phyloP scores from a whole-genome alignment of 306 rosid species.

The Abrus pulchellus region DNA sequence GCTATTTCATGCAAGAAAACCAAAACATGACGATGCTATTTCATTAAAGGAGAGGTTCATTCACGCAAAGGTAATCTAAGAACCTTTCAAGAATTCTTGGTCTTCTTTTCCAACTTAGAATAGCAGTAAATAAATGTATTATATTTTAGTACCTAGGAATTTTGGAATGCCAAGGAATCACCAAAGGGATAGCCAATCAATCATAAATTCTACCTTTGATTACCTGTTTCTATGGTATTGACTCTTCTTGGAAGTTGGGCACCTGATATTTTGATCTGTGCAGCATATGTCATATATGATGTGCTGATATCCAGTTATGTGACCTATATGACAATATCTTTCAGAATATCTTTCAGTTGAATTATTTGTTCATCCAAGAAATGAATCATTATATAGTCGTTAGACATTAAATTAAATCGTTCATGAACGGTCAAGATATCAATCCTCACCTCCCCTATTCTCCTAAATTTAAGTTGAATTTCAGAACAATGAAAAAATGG shows the following conservation, averaged over 20 bases:
- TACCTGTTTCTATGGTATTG: neutral
- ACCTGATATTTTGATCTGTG: neutral
- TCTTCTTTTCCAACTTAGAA: slow-evolving; percentile 6
- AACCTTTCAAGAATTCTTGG: slow-evolving; percentile 25
- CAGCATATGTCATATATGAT: slow-evolving; percentile 17
- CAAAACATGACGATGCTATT: slow-evolving; percentile 67
- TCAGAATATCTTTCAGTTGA: neutral
- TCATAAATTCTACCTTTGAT: neutral
- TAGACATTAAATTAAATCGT: neutral
- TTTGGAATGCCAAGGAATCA: slow-evolving; percentile 15
- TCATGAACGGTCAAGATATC: neutral
- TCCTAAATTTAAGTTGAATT: neutral
- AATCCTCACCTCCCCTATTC: neutral
- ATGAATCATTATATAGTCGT: neutral
- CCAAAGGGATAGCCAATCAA: neutral
- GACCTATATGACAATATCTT: slow-evolving; percentile 15
- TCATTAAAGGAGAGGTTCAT: slow-evolving; percentile 76
- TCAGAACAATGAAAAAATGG: neutral
- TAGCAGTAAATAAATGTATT: slow-evolving; percentile 19
- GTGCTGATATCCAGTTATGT: neutral
- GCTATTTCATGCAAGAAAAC: slow-evolving; percentile 59
- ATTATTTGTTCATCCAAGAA: neutral
- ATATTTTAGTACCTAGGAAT: neutral
- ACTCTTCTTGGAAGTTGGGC: slow-evolving; percentile 19
- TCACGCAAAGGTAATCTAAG: slow-evolving; percentile 70